phyloP scores from a whole-genome alignment of 73 alveolate genomes.

The Paramecium octaurelia region DNA sequence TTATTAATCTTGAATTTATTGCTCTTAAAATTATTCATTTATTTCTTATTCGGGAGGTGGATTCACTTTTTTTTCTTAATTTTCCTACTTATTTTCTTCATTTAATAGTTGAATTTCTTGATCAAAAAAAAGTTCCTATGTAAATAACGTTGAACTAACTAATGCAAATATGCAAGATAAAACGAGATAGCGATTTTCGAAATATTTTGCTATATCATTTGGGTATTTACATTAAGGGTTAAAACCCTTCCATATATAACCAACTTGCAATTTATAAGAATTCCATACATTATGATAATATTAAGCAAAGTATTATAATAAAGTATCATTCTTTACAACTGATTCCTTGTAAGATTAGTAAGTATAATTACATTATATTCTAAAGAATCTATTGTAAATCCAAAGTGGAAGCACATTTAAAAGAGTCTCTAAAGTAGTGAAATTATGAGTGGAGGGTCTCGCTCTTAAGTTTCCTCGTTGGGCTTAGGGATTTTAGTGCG shows the following conservation, averaged over 20 bases:
- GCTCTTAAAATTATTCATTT: neutral
- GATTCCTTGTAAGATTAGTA: neutral
- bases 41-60: neutral
- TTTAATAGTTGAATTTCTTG: neutral
- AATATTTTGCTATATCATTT: neutral
- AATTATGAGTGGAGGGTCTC: constrained; percentile 33
- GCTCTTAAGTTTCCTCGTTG: neutral
- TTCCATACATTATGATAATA: neutral
- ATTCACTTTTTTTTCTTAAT: neutral
- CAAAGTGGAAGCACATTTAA: neutral
- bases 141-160: neutral
- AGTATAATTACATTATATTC: neutral
- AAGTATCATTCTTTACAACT: neutral
- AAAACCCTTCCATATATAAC: constrained; percentile 22
- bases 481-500: neutral
- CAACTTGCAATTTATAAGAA: neutral
- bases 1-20: neutral
- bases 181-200: constrained; percentile 17
- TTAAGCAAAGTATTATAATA: neutral
- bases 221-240: neutral
- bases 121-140: neutral
- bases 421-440: neutral
- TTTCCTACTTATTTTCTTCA: neutral
- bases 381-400: constrained; percentile 5
- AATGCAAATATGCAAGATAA: neutral